These are phyloP conservation scores for Cardamine resedifolia DNA, from an alignment of 345 rosid species.

Conservation along the genomic window DNA sequence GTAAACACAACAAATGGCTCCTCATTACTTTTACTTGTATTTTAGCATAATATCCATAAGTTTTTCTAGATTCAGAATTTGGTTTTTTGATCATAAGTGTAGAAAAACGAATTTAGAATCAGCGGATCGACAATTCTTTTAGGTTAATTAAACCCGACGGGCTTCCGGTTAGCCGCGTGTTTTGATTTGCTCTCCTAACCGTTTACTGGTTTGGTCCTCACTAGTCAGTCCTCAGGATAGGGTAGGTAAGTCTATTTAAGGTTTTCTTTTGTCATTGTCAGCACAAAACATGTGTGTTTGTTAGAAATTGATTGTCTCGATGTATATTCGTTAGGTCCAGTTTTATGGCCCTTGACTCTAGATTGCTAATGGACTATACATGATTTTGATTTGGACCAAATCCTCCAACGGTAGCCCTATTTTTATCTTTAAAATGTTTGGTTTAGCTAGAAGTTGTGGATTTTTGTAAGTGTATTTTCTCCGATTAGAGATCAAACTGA, in stretches of 20 bases:
- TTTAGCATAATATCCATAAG: neutral
- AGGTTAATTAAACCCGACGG: neutral
- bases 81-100: neutral
- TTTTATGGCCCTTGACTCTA: neutral
- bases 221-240: slow-evolving; percentile 9
- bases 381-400: slow-evolving; percentile 5
- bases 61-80: neutral
- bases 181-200: neutral
- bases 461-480: neutral
- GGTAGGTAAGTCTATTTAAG: slow-evolving; percentile 16
- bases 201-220: neutral
- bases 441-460: slow-evolving; percentile 6
- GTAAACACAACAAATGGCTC: neutral
- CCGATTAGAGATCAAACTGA: neutral
- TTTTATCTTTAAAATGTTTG: slow-evolving; percentile 1
- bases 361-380: neutral
- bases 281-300: neutral
- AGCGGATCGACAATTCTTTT: neutral
- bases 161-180: neutral
- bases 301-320: neutral
- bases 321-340: slow-evolving; percentile 16
- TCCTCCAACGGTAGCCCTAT: neutral
- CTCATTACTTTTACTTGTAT: neutral
- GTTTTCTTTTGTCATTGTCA: slow-evolving; percentile 17
- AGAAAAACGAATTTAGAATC: neutral